phyloP scores from a whole-genome alignment of 73 alveolate species.

The Paramecium tetraurelia region DNA sequence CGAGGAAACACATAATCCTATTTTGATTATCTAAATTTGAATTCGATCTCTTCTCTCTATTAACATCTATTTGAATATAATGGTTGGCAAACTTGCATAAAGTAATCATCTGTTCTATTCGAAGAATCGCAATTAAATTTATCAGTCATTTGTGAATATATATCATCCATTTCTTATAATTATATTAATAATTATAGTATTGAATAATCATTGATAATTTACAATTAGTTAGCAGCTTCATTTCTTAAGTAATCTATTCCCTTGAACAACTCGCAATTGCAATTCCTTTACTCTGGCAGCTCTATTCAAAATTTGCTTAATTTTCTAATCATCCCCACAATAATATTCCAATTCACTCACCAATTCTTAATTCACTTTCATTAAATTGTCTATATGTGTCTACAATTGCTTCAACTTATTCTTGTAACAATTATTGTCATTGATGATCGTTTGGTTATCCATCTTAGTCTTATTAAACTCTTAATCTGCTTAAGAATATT shows the following conservation, averaged over 20 bases:
- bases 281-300: conserved; percentile 31
- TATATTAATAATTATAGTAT: not conserved
- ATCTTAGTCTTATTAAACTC: not conserved
- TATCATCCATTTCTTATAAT: conserved; percentile 43
- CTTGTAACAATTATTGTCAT: not conserved
- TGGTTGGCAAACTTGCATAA: not conserved
- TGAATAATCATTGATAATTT: not conserved
- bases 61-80: not conserved
- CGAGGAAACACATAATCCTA: conserved; percentile 41
- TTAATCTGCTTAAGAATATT: not conserved
- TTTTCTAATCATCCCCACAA: conserved; percentile 25
- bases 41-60: not conserved
- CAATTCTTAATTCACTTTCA: not conserved
- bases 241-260: not conserved
- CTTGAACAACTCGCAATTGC: not conserved
- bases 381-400: conserved; percentile 11
- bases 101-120: conserved; percentile 24
- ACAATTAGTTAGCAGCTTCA: not conserved
- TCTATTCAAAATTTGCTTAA: not conserved
- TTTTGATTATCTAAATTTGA: not conserved
- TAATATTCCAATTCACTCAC: conserved; percentile 19
- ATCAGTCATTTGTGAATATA: conserved; percentile 18
- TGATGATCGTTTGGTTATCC: not conserved
- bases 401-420: not conserved
- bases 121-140: conserved; percentile 38